Evolutionary conservation across 2,329 filamentous ascomycete genomes (phyloP).

Genomic region (Penicillium sp.): DNA sequence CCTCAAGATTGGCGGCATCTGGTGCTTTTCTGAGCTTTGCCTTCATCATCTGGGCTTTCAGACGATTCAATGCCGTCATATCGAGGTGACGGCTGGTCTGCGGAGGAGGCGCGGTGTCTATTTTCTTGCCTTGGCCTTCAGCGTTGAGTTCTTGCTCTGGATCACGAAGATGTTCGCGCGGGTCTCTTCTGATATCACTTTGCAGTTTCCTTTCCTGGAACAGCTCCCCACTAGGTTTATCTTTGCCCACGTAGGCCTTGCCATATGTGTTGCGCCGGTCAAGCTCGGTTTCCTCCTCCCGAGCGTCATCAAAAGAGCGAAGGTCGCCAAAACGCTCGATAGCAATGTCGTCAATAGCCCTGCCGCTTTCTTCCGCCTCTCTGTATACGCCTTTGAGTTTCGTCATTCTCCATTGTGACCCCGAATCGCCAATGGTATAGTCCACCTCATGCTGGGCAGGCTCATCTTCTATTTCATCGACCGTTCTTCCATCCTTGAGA

Average conservation of each 20-base stretch:
- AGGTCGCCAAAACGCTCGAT: constrained; percentile 77
- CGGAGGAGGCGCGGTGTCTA: constrained; percentile 54
- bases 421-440: constrained; percentile 85
- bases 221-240: constrained; percentile 83
- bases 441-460: constrained; percentile 61
- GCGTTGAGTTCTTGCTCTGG: constrained; percentile 36
- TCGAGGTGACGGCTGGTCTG: constrained; percentile 59
- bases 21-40: constrained; percentile 79
- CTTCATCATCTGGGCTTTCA: constrained; percentile 94
- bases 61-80: constrained; percentile 76
- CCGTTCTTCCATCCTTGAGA: constrained; percentile 55
- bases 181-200: constrained; percentile 47
- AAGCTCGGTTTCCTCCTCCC: constrained; percentile 89
- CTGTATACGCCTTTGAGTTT: constrained; percentile 84
- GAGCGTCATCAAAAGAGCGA: constrained; percentile 82
- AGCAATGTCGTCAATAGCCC: constrained; percentile 77
- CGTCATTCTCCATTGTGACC: constrained; percentile 94
- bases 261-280: constrained; percentile 82
- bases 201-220: constrained; percentile 71
- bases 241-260: constrained; percentile 75
- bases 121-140: constrained; percentile 54
- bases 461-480: constrained; percentile 53
- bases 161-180: constrained; percentile 27
- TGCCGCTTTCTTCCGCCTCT: constrained; percentile 69
- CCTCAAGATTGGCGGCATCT: constrained; percentile 72